Conservation (phyloP, 2,329 filamentous ascomycete genomes). For the Dactylonectria macrodidyma region DNA sequence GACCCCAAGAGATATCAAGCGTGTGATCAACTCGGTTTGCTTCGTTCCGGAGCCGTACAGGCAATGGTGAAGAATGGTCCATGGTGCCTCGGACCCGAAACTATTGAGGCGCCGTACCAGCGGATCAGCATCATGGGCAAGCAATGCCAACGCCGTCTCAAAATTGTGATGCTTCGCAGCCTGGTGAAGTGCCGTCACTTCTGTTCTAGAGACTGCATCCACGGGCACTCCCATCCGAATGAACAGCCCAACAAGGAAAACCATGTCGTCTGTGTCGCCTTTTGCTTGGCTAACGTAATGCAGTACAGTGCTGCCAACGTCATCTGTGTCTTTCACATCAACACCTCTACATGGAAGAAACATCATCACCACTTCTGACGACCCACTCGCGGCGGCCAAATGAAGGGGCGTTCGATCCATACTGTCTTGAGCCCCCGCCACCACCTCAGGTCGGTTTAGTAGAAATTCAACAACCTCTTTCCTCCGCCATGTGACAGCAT, state of each 20-base stretch:
- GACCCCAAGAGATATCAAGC: constrained; percentile 18
- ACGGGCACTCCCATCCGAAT: constrained; percentile 17
- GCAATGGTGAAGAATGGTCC: constrained; percentile 28
- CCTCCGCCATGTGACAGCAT: background rate
- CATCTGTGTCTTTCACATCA: constrained; percentile 9
- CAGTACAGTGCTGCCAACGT: constrained; percentile 7
- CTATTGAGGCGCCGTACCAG: constrained; percentile 12
- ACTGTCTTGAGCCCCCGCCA: background rate
- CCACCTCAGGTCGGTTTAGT: constrained; percentile 21
- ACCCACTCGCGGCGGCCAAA: background rate
- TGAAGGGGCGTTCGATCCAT: constrained; percentile 27
- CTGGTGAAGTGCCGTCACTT: constrained; percentile 18
- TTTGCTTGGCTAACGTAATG: constrained; percentile 15
- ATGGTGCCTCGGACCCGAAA: background rate
- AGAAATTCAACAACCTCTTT: constrained; percentile 7
- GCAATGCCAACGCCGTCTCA: constrained; percentile 3
- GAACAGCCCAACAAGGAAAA: constrained; percentile 4
- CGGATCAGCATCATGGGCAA: constrained; percentile 24
- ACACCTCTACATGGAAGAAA: background rate
- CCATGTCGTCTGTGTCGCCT: background rate
- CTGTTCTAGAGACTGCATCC: constrained; percentile 6
- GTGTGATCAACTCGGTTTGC: constrained; percentile 3
- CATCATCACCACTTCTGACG: background rate
- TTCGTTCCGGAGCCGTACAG: constrained; percentile 5
- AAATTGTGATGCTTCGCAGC: background rate